These are phyloP conservation scores for Sclerotinia spermophila DNA, from an alignment of 2,329 filamentous ascomycete species.

Conservation along the genomic window DNA sequence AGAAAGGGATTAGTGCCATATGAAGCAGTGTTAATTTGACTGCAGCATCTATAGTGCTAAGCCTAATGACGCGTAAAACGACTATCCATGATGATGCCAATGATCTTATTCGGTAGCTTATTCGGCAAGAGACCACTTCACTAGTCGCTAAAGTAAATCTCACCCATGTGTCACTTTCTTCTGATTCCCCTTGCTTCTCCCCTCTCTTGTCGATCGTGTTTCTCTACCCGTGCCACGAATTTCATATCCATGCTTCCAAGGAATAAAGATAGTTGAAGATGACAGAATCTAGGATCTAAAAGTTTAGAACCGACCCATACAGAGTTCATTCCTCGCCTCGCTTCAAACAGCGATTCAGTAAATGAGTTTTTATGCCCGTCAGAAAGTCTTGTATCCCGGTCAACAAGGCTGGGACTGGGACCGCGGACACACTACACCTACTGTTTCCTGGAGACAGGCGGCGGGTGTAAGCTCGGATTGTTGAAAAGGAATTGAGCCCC, in stretches of 20 bases:
- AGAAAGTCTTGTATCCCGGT: slow-evolving; percentile 2
- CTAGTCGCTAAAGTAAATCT: slow-evolving; percentile 4
- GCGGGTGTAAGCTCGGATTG: slow-evolving; percentile 11
- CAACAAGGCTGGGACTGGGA: slow-evolving; percentile 17
- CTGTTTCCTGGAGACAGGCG: slow-evolving; percentile 3
- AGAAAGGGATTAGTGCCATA: background rate
- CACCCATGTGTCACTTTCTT: slow-evolving; percentile 3
- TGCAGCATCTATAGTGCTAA: slow-evolving; percentile 5
- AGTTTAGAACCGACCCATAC: background rate
- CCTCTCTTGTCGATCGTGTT: slow-evolving; percentile 18
- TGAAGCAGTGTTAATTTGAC: background rate
- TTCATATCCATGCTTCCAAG: background rate
- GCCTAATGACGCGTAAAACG: slow-evolving; percentile 18
- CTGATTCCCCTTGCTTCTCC: slow-evolving; percentile 1
- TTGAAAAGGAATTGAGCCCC: slow-evolving; percentile 14
- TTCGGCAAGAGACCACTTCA: background rate
- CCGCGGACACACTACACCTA: slow-evolving; percentile 5
- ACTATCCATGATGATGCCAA: background rate
- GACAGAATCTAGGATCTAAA: slow-evolving; percentile 13
- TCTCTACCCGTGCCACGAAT: slow-evolving; percentile 16
- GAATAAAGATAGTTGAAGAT: slow-evolving; percentile 11
- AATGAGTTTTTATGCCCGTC: background rate
- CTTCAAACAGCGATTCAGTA: slow-evolving; percentile 5
- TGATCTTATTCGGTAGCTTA: slow-evolving; percentile 1
- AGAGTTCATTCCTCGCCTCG: background rate